Conservation (phyloP, 495 filamentous ascomycete species). For the Neurospora sp. region DNA sequence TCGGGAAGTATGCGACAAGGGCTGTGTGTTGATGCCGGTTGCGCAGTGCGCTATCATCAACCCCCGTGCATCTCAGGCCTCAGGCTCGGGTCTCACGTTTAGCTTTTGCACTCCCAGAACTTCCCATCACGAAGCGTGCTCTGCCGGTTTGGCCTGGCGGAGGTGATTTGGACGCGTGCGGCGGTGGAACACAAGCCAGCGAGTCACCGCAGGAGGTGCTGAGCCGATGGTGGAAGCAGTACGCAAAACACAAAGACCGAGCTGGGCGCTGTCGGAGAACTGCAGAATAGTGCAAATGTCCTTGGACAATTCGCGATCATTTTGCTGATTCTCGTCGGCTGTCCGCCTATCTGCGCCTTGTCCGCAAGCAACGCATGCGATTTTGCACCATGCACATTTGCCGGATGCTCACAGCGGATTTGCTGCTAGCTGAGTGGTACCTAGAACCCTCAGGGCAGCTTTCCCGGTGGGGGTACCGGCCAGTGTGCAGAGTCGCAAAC, state of each 20-base stretch:
- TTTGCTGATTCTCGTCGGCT: slow-evolving; percentile 1
- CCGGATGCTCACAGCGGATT: slow-evolving; percentile 4
- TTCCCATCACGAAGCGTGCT: not conserved
- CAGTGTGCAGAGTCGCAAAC: slow-evolving; percentile 1
- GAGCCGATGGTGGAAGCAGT: slow-evolving; percentile 14
- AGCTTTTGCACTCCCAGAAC: not conserved
- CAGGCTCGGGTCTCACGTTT: not conserved
- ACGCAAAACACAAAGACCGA: not conserved
- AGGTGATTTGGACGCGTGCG: not conserved
- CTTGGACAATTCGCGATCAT: slow-evolving; percentile 5
- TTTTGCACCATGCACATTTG: slow-evolving; percentile 4
- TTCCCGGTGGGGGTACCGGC: not conserved
- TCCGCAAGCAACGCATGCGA: slow-evolving; percentile 4
- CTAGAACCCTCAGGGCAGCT: slow-evolving; percentile 2
- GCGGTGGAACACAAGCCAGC: slow-evolving; percentile 3
- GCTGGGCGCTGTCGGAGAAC: slow-evolving; percentile 5
- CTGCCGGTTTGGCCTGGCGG: slow-evolving; percentile 4
- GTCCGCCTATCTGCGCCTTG: not conserved
- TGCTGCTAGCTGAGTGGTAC: slow-evolving; percentile 18
- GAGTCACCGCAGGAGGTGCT: slow-evolving; percentile 1
- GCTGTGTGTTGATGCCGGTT: slow-evolving; percentile 14
- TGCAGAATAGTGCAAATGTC: slow-evolving; percentile 13
- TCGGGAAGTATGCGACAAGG: slow-evolving; percentile 25
- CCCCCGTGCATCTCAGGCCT: not conserved
- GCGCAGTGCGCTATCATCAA: slow-evolving; percentile 18